phyloP scores from a whole-genome alignment of 345 rosid species.

The Corymbia maculata region DNA sequence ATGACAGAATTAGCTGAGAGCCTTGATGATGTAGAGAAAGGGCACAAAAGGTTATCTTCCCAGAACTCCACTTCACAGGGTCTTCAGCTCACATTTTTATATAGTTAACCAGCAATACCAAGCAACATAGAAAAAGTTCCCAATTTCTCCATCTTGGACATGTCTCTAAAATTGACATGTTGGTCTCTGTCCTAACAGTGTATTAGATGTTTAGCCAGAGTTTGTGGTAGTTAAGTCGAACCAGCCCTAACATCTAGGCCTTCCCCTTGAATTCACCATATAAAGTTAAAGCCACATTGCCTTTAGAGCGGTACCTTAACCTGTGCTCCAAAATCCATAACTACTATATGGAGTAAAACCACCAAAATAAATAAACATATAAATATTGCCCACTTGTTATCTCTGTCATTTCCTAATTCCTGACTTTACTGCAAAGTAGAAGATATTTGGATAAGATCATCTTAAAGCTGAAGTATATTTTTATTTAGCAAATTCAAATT shows the following conservation, averaged over 20 bases:
- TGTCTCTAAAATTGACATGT: background rate
- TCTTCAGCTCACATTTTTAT: background rate
- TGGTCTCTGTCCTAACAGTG: background rate
- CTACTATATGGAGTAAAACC: background rate
- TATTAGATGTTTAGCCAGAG: background rate
- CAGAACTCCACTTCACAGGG: background rate
- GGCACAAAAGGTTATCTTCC: background rate
- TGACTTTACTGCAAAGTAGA: background rate
- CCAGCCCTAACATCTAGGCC: background rate
- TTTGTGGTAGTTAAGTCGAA: background rate
- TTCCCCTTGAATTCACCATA: background rate
- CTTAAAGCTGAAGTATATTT: background rate
- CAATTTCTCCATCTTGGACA: background rate
- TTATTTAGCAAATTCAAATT: background rate
- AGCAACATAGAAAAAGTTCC: background rate
- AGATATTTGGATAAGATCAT: background rate
- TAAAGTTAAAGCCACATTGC: background rate
- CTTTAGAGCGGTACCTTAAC: background rate
- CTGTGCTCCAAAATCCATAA: background rate
- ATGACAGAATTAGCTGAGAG: background rate
- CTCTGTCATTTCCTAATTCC: background rate
- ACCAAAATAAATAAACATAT: background rate
- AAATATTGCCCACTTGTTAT: background rate
- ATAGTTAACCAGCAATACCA: background rate
- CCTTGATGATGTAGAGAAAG: background rate